Base-by-base conservation (phyloP, 768 basidiomycete species). In the Tricholoma saponaceum region DNA sequence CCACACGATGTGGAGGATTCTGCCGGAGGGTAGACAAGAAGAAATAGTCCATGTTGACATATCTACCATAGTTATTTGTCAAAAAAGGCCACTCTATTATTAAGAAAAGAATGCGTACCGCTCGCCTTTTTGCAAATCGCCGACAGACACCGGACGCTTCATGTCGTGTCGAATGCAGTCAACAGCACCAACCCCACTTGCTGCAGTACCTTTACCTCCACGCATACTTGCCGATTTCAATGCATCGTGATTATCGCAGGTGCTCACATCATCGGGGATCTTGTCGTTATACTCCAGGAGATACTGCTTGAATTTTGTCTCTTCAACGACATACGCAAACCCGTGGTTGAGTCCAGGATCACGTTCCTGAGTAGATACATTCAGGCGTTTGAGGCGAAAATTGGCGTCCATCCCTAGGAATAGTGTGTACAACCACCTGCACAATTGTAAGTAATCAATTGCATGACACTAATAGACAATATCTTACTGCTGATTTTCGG, bases 21-120 rank as follows among this genome's bases (percentile, higher is more conserved):
- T 62, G 60, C 2, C n/a, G 28, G 9, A 71, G 44, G 44, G 61
- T 64, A 9, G 63, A 67, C 1, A 66, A 30, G 16, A 68, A 62
- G 13, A 70, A 58, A 43, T 63, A 70, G 49, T 72, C 69, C 67
- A 65, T n/a, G n/a, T n/a, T n/a, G n/a, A n/a, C n/a, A n/a, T n/a
- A n/a, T n/a, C n/a, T n/a, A n/a, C n/a, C n/a, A 30, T 32, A 26
- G 7, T 20, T 30, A 30, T 14, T 33, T 1, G 18, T 46, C 14
- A 30, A 25, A 30, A 37, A 59, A 18, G 3, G 43, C 49, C 13
- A 43, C 14, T 23, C 23, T 25, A 20, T 22, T 18, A 14, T 4
- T 14, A 30, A 13, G 41, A 50, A 25, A 33, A 23, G 23, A 20
- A 49, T 20, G 26, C 22, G 4, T n/a, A n/a, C n/a, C n/a, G n/a